A percentile compares a stretch with the other conserved stretches of the same genome.
These are phyloP conservation scores for Pyricularia grisea DNA, from an alignment of 2,329 filamentous ascomycete species.

Conservation along the genomic window DNA sequence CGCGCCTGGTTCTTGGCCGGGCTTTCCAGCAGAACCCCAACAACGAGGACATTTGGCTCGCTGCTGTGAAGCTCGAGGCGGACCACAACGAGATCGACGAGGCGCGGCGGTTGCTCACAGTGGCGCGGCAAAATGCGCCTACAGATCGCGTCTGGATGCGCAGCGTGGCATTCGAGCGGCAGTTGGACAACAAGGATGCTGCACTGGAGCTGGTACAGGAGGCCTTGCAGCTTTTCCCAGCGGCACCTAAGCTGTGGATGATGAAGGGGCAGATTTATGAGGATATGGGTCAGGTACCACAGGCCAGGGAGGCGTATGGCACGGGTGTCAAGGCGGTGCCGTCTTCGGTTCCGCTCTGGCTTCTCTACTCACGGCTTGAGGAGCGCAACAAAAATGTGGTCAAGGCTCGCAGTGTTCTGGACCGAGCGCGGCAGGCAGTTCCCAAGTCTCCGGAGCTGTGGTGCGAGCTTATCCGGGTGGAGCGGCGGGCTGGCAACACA, in stretches of 20 bases:
- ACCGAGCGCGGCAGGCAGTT: slow-evolving; percentile 78
- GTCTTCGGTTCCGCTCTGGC: slow-evolving; percentile 77
- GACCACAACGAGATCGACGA: slow-evolving; percentile 77
- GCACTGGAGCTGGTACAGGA: slow-evolving; percentile 83
- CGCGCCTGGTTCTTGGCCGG: slow-evolving; percentile 72
- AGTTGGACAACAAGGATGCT: slow-evolving; percentile 67
- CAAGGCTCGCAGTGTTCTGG: slow-evolving; percentile 88
- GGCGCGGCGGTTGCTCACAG: slow-evolving; percentile 70
- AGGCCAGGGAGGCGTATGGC: slow-evolving; percentile 83
- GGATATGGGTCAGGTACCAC: slow-evolving; percentile 63
- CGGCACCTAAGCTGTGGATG: slow-evolving; percentile 88
- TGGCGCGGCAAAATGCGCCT: slow-evolving; percentile 78
- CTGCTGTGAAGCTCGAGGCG: slow-evolving; percentile 91
- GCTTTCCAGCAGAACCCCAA: slow-evolving; percentile 94
- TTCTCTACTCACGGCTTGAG: slow-evolving; percentile 81
- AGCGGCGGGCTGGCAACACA: slow-evolving; percentile 76
- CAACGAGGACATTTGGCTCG: slow-evolving; percentile 96
- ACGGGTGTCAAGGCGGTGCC: slow-evolving; percentile 82
- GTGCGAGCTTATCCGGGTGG: slow-evolving; percentile 88
- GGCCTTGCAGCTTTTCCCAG: slow-evolving; percentile 77
- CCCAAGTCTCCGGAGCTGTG: slow-evolving; percentile 80
- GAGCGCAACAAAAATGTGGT: slow-evolving; percentile 75
- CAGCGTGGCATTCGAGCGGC: slow-evolving; percentile 85
- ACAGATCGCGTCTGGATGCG: slow-evolving; percentile 98
- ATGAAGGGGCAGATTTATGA: slow-evolving; percentile 98